Conservation (phyloP, 495 filamentous ascomycete species). For the Hypoxylon crocopeplum region DNA sequence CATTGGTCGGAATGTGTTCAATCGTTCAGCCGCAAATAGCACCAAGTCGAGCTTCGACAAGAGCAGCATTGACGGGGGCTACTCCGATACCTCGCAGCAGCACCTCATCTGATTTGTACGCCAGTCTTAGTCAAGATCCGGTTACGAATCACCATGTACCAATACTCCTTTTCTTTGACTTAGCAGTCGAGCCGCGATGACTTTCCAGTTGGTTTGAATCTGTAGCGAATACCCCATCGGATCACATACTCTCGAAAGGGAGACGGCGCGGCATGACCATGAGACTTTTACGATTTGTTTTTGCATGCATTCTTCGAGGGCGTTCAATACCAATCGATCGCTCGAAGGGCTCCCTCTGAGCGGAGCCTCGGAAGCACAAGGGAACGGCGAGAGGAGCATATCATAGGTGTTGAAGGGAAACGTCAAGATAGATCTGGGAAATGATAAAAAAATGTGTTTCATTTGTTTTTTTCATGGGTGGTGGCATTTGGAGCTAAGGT, state of each 20-base stretch:
- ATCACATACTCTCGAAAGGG: slow-evolving; percentile 32
- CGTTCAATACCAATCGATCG: slow-evolving; percentile 19
- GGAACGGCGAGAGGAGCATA: slow-evolving; percentile 35
- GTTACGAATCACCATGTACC: slow-evolving; percentile 27
- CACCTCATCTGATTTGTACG: slow-evolving; percentile 15
- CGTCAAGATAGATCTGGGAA: slow-evolving; percentile 42
- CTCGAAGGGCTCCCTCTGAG: slow-evolving; percentile 11
- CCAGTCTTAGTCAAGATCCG: background rate
- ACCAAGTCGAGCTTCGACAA: slow-evolving; percentile 56
- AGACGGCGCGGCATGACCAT: slow-evolving; percentile 29
- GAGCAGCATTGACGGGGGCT: slow-evolving; percentile 38
- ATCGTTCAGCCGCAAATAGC: slow-evolving; percentile 46
- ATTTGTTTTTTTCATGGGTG: slow-evolving; percentile 23
- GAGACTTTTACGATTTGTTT: slow-evolving; percentile 30
- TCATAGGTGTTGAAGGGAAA: slow-evolving; percentile 41
- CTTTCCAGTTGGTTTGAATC: slow-evolving; percentile 28
- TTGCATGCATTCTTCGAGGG: slow-evolving; percentile 28
- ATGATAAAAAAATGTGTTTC: slow-evolving; percentile 38
- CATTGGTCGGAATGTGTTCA: slow-evolving; percentile 58
- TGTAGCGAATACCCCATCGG: slow-evolving; percentile 38
- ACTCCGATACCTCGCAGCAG: slow-evolving; percentile 32
- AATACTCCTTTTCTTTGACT: slow-evolving; percentile 30
- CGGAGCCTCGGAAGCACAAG: slow-evolving; percentile 15
- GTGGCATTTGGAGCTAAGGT: slow-evolving; percentile 28
- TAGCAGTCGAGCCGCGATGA: slow-evolving; percentile 29